Evolutionary conservation across 2,329 filamentous ascomycete species (phyloP).

Genomic region (Curvularia sp.): DNA sequence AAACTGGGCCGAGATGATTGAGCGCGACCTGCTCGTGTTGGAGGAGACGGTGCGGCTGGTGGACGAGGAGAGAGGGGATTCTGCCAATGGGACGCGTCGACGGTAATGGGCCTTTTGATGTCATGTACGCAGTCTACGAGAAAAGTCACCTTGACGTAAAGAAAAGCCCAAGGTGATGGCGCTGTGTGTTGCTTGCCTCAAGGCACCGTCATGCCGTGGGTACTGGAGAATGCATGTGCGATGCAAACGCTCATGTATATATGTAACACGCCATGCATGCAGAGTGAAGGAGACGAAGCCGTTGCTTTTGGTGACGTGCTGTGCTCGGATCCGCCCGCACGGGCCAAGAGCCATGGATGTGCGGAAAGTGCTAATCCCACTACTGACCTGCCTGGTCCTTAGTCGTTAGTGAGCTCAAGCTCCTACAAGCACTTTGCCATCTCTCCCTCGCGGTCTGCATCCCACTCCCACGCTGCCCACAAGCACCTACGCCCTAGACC

Average conservation of each 20-base stretch:
- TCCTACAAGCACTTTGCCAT: conserved; percentile 27
- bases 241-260: neutral
- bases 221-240: neutral
- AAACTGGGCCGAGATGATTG: conserved; percentile 86
- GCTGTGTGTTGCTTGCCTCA: neutral
- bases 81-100: conserved; percentile 43
- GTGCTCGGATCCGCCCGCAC: conserved; percentile 15
- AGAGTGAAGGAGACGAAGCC: conserved; percentile 2
- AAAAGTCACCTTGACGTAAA: neutral
- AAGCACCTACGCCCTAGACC: conserved; percentile 18
- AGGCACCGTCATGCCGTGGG: neutral
- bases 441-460: neutral
- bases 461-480: conserved; percentile 20
- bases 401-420: conserved; percentile 21
- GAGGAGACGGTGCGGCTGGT: conserved; percentile 51
- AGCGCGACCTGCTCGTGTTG: conserved; percentile 50
- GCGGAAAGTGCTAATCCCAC: conserved; percentile 28
- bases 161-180: neutral
- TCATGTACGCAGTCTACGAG: too few relatives aligned
- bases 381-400: conserved; percentile 1
- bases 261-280: neutral
- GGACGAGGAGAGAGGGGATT: conserved; percentile 32
- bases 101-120: conserved; percentile 6
- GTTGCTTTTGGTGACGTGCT: conserved; percentile 24
- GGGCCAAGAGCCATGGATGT: conserved; percentile 23